Evolutionary conservation across 1,284 basidiomycete species (phyloP), one percentile per base, ranked within the genome.

Genomic region (Pascua sp.): DNA sequence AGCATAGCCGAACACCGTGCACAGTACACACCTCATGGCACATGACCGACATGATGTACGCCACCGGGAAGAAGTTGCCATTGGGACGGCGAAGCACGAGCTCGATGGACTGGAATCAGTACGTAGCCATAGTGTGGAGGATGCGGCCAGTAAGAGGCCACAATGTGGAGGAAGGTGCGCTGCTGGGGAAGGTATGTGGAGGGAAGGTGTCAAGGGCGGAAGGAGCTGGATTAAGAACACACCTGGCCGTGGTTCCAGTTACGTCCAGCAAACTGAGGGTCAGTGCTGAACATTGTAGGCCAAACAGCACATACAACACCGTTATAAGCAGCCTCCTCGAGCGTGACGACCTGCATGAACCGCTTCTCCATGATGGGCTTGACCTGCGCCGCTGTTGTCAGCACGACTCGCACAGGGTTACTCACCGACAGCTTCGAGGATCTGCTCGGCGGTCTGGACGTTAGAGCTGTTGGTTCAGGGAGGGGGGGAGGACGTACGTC

Each of bases 201-300:
- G 24, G 24, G 24, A 32, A 32, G 24, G 24, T 32, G 7, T 32
- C 24, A 32, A 32, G 3, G 24, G 24, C 4, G 37, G 4, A 32
- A 7, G 24, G 7, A 11, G 16, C n/a, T n/a, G n/a, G n/a, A n/a
- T n/a, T n/a, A n/a, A n/a, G n/a, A n/a, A 38, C 65, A 47, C 38
- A 77, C 70, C 56, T 78, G 76, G 7, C 79, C 79, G 53, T 76
- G 69, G 58, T 78, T 79, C 76, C 75, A 78, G 59, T 77, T 75
- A 15, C 74, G 55, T 0, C 77, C 77, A 0, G 73, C 76, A 49
- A 75, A 77, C 72, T 72, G 36, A 2, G 5, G 24, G 36, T 47
- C 36, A 59, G 57, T 47, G 4, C 36, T 60, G 43, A 56, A 47
- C 51, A 48, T 54, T 9, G 7, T 1, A 15, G 1, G 38, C 15